Evolutionary conservation across 2,329 filamentous ascomycete genomes (phyloP), one percentile per base, ranked within the genome.

Genomic region (Fusarium sarcochroum): DNA sequence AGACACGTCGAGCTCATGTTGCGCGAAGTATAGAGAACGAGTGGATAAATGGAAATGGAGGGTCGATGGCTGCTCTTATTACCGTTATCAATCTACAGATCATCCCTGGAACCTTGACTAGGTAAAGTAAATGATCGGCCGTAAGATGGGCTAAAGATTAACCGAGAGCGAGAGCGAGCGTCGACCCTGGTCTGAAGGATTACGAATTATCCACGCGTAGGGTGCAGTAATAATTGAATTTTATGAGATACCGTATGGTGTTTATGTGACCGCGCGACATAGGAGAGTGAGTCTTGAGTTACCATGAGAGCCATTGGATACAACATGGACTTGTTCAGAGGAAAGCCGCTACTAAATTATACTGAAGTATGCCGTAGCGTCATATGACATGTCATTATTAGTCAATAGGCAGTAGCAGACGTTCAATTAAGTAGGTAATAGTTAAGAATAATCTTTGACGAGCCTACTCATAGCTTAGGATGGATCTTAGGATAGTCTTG

Each of bases 1-100:
- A 73, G 63, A 47, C 80, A 48, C 25, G 63, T 67, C 10, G 69
- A 72, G 48, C 27, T 67, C 73, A 75, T 75, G 15, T 35, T 30
- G 27, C 20, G 17, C 15, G 27, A 37, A 17, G 3, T 58, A 49
- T 53, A 15, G 11, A 32, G 21, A 8, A 7, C 11, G 15, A 21
- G 7, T 8, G 27, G 10, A 30, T 30, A 47, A 15, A 4, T 35
- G 34, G 14, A 40, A 42, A 23, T 5, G n/a, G 21, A 1, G 10
- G 38, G 23, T 25, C 41, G 35, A 35, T 6, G 14, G 14, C 20
- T 21, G 18, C 18, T 20, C 38, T 41, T 41, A 35, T 35, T 35
- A 15, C 14, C 14, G 7, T 35, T 35, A 35, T 35, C 34, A 35
- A 35, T 11, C 18, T 45, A 40, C 35, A 35, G 47, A 48, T 23